Conservation (phyloP, 176 grass and related monocot species). For the Musa beccarii region DNA sequence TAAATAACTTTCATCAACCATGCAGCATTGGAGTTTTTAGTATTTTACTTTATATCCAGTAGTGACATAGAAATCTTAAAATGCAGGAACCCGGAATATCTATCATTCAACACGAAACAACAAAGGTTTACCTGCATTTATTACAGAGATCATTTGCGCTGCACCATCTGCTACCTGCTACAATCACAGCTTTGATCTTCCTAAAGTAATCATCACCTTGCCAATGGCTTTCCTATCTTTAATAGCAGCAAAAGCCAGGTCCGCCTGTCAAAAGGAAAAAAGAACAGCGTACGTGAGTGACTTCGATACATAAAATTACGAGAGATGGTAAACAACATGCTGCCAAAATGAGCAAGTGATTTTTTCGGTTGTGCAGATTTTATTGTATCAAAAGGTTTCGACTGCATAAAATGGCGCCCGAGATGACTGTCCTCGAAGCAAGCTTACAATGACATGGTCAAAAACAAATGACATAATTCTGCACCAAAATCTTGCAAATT, state of each 20-base stretch:
- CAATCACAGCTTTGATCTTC: slow-evolving; percentile 56
- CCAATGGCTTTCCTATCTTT: slow-evolving; percentile 78
- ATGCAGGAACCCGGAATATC: too few species aligned
- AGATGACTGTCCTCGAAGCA: neutral
- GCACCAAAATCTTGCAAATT: neutral
- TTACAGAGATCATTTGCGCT: neutral
- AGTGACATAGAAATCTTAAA: too few species aligned
- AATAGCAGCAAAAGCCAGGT: slow-evolving; percentile 70
- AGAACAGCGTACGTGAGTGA: neutral
- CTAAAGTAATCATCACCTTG: slow-evolving; percentile 74
- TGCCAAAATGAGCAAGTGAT: neutral
- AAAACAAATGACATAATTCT: too few species aligned
- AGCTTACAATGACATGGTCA: neutral
- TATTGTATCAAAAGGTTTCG: neutral
- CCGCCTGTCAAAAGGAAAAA: slow-evolving; percentile 38
- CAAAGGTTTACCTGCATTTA: neutral
- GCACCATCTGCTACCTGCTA: neutral
- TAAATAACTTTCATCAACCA: too few species aligned
- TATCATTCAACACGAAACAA: neutral
- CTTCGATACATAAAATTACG: neutral
- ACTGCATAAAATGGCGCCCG: too few species aligned
- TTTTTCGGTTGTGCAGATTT: neutral
- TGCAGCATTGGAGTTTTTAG: too few species aligned
- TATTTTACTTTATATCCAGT: too few species aligned
- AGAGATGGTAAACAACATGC: too few species aligned